phyloP scores from a whole-genome alignment of 2,329 filamentous ascomycete species.

The Paramyrothecium roridum region DNA sequence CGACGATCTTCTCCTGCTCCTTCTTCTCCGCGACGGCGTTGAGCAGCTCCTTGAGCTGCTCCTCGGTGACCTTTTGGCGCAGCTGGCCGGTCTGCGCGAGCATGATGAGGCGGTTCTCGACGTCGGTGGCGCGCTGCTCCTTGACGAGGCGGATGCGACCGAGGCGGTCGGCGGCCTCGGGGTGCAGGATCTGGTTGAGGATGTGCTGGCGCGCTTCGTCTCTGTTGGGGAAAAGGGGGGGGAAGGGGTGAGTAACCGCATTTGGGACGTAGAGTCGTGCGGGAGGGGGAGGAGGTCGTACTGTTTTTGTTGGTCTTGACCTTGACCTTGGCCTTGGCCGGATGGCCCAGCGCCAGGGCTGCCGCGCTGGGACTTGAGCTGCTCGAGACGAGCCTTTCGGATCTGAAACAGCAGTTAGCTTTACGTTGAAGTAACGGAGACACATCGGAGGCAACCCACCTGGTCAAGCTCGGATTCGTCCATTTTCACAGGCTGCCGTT shows the following conservation, averaged over 20 bases:
- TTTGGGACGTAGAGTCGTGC: no score
- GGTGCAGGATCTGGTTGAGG: constrained; percentile 89
- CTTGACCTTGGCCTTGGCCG: constrained; percentile 32
- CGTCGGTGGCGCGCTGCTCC: constrained; percentile 80
- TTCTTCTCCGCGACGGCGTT: constrained; percentile 78
- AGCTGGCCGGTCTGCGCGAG: constrained; percentile 86
- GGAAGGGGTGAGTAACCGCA: no score
- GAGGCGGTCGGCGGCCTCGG: constrained; percentile 88
- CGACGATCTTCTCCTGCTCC: constrained; percentile 81
- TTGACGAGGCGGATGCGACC: constrained; percentile 95
- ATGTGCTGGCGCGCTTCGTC: constrained; percentile 73
- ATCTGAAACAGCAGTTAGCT: constrained; percentile 54
- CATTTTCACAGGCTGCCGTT: constrained; percentile 22
- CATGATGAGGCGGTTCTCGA: constrained; percentile 92
- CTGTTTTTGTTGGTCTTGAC: constrained; percentile 58
- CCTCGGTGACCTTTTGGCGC: constrained; percentile 82
- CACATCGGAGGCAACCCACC: constrained; percentile 15
- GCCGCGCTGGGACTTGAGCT: constrained; percentile 74
- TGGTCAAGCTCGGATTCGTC: constrained; percentile 42
- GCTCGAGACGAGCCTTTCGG: constrained; percentile 84
- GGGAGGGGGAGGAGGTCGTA: constrained; percentile 14
- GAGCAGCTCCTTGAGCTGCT: constrained; percentile 88
- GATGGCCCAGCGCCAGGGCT: constrained; percentile 38
- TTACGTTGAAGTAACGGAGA: neutral
- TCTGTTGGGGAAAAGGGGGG: no score